Evolutionary conservation across 2,329 filamentous ascomycete species (phyloP), one percentile per base, ranked within the genome.

Genomic region (Beauveria rudraprayagi): DNA sequence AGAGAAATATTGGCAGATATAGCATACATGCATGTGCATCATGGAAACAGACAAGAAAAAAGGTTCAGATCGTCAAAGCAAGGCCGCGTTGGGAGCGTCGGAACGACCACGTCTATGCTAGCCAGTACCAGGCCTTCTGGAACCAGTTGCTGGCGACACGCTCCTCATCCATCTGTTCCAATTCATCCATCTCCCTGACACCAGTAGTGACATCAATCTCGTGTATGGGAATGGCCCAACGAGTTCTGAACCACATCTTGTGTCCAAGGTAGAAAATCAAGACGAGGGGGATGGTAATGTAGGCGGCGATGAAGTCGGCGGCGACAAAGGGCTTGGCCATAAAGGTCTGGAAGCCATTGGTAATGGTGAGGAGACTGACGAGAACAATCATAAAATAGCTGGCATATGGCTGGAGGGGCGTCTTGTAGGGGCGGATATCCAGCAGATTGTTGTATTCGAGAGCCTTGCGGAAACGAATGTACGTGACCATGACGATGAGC

Each of bases 341-440:
- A 70, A 93, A 92, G 16, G 88, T 82, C 41, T 86, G 82, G 73
- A 92, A 93, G 1, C 89, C 90, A 67, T 91, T 91, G 66, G 90
- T 86, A 3, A 92, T 73, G 1, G 81, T 83, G n/a, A 92, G 77
- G 28, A 90, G 73, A 3, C 72, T 70, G 58, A 91, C 80, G 26
- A 84, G 69, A 17, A 81, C 70, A 1, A 91, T 79, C 10, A 81
- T 79, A 59, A 82, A 73, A 67, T 80, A 90, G 0, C 87, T 82
- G 2, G 83, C 84, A 68, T 87, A 91, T 0, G 89, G 83, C 70
- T 85, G 82, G 14, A 79, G 69, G 0, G 75, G 73, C 0, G 82
- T 81, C 56, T 68, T 74, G 75, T 80, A 86, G 0, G 83, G 83
- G 4, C 84, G 73, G 1, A 70, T 72, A 24, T 78, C 67, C 40